phyloP scores from a whole-genome alignment of 208 protist genomes.

The Lotmaria passim region DNA sequence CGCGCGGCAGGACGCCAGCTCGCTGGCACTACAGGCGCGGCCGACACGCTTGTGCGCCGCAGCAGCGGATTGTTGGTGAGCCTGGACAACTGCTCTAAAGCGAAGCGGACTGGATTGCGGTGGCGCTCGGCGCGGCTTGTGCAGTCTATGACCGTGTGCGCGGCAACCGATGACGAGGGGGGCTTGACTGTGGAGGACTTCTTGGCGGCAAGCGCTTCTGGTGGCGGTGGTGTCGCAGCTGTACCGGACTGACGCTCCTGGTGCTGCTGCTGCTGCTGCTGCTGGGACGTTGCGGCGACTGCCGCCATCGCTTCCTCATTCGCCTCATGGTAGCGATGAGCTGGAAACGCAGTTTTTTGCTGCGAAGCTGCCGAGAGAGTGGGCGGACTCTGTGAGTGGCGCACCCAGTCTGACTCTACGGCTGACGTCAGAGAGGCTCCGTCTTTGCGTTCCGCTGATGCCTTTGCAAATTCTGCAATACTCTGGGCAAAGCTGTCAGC shows the following conservation, averaged over 20 bases:
- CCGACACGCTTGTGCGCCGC: constrained; percentile 3
- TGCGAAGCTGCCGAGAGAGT: neutral
- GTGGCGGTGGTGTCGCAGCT: no score
- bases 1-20: neutral
- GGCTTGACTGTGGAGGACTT: neutral
- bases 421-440: neutral
- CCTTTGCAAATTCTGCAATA: neutral
- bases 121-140: neutral
- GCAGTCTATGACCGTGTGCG: neutral
- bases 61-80: neutral
- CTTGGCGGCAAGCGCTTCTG: no score
- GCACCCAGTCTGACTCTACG: neutral
- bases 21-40: neutral
- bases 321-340: constrained; percentile 10
- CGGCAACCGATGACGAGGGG: neutral
- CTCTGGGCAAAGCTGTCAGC: neutral
- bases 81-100: neutral
- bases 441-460: neutral
- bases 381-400: neutral
- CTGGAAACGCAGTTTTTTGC: no score
- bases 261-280: no score
- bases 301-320: neutral
- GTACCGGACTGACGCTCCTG: no score
- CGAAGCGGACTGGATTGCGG: neutral
- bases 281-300: neutral